phyloP scores from a whole-genome alignment of 2,329 filamentous ascomycete genomes.

The Fusarium camptoceras region DNA sequence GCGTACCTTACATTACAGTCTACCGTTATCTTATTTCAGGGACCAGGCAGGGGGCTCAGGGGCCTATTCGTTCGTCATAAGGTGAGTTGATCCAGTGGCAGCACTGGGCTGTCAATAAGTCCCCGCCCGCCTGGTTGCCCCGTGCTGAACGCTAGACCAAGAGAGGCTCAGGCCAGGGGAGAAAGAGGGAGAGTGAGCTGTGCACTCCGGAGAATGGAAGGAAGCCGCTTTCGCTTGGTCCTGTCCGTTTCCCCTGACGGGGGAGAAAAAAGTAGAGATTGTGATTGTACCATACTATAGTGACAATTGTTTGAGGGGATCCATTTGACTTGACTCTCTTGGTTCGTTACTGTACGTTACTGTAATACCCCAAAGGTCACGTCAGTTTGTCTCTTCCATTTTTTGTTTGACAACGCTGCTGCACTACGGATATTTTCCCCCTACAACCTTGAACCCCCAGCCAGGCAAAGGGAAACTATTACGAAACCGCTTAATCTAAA shows the following conservation, averaged over 20 bases:
- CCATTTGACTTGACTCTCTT: neutral
- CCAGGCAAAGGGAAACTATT: slow-evolving; percentile 10
- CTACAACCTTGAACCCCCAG: neutral
- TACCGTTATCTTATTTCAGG: slow-evolving; percentile 37
- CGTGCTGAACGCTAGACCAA: slow-evolving; percentile 39
- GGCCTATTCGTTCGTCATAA: slow-evolving; percentile 21
- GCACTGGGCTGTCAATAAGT: slow-evolving; percentile 13
- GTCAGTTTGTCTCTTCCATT: neutral
- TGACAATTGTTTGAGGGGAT: slow-evolving; percentile 16
- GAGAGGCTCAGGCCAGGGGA: slow-evolving; percentile 35
- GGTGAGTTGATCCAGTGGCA: neutral
- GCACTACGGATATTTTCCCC: neutral
- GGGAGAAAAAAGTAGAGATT: slow-evolving; percentile 26
- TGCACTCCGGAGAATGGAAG: slow-evolving; percentile 3
- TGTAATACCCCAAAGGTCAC: neutral
- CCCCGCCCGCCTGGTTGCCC: slow-evolving; percentile 36
- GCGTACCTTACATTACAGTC: slow-evolving; percentile 36
- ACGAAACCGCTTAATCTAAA: slow-evolving; percentile 16
- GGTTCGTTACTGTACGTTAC: neutral
- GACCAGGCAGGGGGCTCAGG: slow-evolving; percentile 29
- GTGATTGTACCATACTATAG: neutral
- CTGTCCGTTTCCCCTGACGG: slow-evolving; percentile 45
- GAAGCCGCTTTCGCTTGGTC: slow-evolving; percentile 21
- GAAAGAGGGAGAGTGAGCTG: neutral
- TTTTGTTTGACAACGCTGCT: slow-evolving; percentile 1